A percentile compares a stretch with the other conserved stretches of the same genome.
Evolutionary conservation across 805 yeast genomes (phyloP).

Genomic region (Candida succiphila): DNA sequence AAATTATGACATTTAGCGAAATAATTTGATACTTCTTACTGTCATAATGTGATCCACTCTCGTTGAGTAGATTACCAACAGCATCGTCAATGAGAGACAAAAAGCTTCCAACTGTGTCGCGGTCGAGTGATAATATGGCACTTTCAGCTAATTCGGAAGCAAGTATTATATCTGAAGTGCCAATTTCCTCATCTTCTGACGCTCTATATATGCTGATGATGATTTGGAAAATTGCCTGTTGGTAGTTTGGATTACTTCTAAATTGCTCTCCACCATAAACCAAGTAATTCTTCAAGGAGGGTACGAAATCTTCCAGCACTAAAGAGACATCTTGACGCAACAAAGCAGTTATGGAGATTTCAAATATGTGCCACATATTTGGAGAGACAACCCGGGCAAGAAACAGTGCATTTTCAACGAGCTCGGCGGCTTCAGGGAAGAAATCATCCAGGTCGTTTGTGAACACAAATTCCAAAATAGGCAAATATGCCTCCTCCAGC

Average conservation of each 20-base stretch:
- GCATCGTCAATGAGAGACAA: slow-evolving; percentile 35
- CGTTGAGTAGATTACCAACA: slow-evolving; percentile 29
- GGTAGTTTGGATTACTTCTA: slow-evolving; percentile 33
- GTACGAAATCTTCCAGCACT: slow-evolving; percentile 67
- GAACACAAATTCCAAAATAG: slow-evolving; percentile 63
- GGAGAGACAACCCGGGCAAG: slow-evolving; percentile 52
- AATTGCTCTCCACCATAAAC: slow-evolving; percentile 43
- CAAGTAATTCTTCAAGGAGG: slow-evolving; percentile 66
- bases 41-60: slow-evolving; percentile 20
- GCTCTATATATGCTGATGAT: slow-evolving; percentile 30
- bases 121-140: slow-evolving; percentile 47
- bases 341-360: slow-evolving; percentile 28
- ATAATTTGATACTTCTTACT: slow-evolving; percentile 29
- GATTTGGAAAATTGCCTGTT: slow-evolving; percentile 40
- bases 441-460: slow-evolving; percentile 64
- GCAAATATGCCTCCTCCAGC: slow-evolving; percentile 66
- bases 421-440: slow-evolving; percentile 71
- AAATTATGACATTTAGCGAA: slow-evolving; percentile 51
- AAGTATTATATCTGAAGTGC: slow-evolving; percentile 43
- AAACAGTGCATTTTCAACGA: slow-evolving; percentile 69
- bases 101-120: slow-evolving; percentile 29
- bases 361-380: slow-evolving; percentile 66
- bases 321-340: slow-evolving; percentile 42
- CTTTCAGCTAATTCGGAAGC: slow-evolving; percentile 60
- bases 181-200: slow-evolving; percentile 25